Evolutionary conservation across 2,329 filamentous ascomycete genomes (phyloP), one percentile per base, ranked within the genome.

Genomic region (Colletotrichum cereale): DNA sequence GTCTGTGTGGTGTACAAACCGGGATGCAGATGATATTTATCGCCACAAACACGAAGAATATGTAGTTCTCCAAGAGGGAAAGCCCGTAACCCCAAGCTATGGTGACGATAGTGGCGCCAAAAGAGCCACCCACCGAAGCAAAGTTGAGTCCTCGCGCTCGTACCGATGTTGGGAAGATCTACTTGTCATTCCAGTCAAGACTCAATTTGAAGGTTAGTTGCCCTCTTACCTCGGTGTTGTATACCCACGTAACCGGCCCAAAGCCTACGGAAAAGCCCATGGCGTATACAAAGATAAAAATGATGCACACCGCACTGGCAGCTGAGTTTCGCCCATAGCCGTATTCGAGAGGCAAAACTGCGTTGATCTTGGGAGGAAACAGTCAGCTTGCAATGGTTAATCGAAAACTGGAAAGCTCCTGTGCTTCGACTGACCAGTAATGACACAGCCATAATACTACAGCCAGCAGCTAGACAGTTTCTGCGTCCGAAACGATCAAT

Each of bases 1-100:
- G 38, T 16, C 0, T 1, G 2, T 5, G 7, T 36, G 31, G 14
- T 29, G 5, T 5, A 74, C 78, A 62, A 77, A 85, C 83, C 5
- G 84, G 82, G 24, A 86, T 82, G 66, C 83, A 87, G 16, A 80
- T 78, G 8, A 87, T 63, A 74, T 88, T 88, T 34, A 87, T 80
- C 10, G 80, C 80, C 83, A 88, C 88, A 75, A 90, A 89, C 72
- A 89, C 86, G 73, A 89, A 89, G 76, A 89, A 89, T 3, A 88
- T 84, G 26, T 82, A 83, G 16, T 84, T 85, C 3, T 87, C 86
- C 26, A 89, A 80, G 2, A 78, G 81, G 38, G 82, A 80, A 56
- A 88, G 84, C 5, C 86, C 87, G 0, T 89, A 80, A 1, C 87
- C 87, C 87, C 88, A 90, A 16, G 86, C 82, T 67, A 89, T 85